Conservation (phyloP, 164 flowering plant genomes). For the Vitis rupestris region DNA sequence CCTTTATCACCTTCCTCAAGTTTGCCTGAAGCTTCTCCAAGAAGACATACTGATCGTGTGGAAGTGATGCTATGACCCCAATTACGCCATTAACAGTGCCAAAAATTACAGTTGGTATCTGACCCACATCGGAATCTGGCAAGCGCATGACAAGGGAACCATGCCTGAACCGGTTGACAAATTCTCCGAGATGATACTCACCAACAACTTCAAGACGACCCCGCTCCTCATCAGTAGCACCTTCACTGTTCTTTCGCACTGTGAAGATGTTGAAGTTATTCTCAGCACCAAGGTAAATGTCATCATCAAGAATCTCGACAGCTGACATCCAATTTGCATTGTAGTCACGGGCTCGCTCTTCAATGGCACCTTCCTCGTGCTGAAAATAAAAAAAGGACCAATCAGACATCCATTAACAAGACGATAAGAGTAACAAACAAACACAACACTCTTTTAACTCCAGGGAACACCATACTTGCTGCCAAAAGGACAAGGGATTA, state of each 20-base stretch:
- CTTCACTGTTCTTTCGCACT: conserved; percentile 92
- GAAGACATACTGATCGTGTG: conserved; percentile 76
- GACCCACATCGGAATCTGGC: conserved; percentile 94
- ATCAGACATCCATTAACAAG: neutral
- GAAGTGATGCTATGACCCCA: conserved; percentile 89
- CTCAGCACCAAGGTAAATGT: conserved; percentile 90
- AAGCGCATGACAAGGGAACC: conserved; percentile 96
- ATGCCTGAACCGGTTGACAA: conserved; percentile 80
- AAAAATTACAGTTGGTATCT: conserved; percentile 86
- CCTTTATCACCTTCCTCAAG: conserved; percentile 85
- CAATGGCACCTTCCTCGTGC: conserved; percentile 99
- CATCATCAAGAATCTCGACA: conserved; percentile 94
- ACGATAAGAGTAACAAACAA: neutral
- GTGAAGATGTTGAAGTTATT: conserved; percentile 85
- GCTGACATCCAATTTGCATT: conserved; percentile 99
- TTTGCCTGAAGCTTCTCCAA: conserved; percentile 80
- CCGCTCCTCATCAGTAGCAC: conserved; percentile 95
- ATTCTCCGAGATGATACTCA: conserved; percentile 95
- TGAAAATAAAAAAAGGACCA: conserved; percentile 22
- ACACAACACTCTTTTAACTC: too few species aligned
- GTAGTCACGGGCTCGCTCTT: conserved; percentile 94
- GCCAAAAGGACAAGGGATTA: neutral
- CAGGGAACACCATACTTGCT: too few species aligned
- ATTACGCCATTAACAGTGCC: conserved; percentile 91
- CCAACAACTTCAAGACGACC: conserved; percentile 90